phyloP scores from a whole-genome alignment of 2,329 filamentous ascomycete genomes.

The Chalara sp. region DNA sequence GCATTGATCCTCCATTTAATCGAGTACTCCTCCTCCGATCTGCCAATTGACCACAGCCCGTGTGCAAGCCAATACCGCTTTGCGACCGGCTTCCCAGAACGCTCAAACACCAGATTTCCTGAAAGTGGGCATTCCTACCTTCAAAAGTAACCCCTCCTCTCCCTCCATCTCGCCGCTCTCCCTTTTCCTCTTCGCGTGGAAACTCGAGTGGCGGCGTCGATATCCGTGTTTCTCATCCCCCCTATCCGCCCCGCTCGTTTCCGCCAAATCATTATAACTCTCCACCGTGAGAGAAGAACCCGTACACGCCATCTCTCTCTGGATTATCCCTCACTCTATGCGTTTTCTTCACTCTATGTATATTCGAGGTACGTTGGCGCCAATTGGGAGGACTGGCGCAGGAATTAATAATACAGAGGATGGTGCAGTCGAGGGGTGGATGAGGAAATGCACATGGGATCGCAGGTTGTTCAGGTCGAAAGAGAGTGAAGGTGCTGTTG shows the following conservation, averaged over 20 bases:
- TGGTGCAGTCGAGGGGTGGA: no score
- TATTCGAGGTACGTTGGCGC: no score
- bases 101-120: no score
- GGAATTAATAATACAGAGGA: no score
- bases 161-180: constrained; percentile 51
- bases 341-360: no score
- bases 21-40: neutral
- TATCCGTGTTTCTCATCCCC: constrained; percentile 16
- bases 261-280: constrained; percentile 19
- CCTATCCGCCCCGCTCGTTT: constrained; percentile 14
- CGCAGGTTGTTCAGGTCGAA: no score
- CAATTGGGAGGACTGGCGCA: no score
- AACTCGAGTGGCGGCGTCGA: constrained; percentile 47
- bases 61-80: no score
- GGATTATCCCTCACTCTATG: neutral
- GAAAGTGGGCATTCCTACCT: constrained; percentile 31
- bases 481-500: no score
- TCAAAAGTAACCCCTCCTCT: constrained; percentile 54
- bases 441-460: no score
- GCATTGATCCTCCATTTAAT: neutral
- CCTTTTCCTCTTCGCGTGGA: constrained; percentile 47
- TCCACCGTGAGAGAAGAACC: constrained; percentile 27
- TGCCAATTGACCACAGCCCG: no score
- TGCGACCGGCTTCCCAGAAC: no score
- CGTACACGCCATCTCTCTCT: constrained; percentile 22